Evolutionary conservation across 768 basidiomycete species (phyloP), one percentile per base, ranked within the genome.

Genomic region (Lyophyllum semitale): DNA sequence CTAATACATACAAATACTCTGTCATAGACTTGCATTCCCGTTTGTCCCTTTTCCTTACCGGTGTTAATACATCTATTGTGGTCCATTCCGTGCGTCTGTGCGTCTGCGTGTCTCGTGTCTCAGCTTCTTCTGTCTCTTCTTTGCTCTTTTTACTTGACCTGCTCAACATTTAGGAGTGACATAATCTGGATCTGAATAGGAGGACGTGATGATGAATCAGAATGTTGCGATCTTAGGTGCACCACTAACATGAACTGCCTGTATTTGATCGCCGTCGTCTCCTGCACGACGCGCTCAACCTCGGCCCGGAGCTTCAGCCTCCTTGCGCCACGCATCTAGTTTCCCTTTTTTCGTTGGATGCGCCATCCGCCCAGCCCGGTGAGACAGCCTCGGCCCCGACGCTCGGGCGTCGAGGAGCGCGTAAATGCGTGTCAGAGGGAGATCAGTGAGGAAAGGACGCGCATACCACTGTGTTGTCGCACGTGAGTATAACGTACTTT

Each of bases 381-480:
- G 72, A 61, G 8, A 84, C 77, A 41, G 82, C 82, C 64, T 99
- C 96, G 7, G 87, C 89, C 2, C 95, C 95, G 43, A 98, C 0
- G 91, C 80, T 17, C 97, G 84, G 0, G 94, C 79, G 49, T 81
- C 76, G n/a, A 92, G 79, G 8, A 93, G 79, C 17, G 60, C 3
- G 27, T 18, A 37, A 59, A 50, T 61, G 8, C 41, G 46, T n/a
- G n/a, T 46, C 29, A 41, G 23, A 20, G 25, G 42, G n/a, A 33
- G 9, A 26, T 30, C 48, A 11, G 8, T 17, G 20, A 22, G 33
- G 48, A 4, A 27, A 25, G 9, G 11, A 8, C 11, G 66, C 85
- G 59, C 58, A 89, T 90, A 93, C 87, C 85, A 91, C 89, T 30
- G 45, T 35, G 32, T 2, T 6, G 47, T 51, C n/a, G 41, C 37